Evolutionary conservation across 2,329 filamentous ascomycete genomes (phyloP), one percentile per base, ranked within the genome.

Genomic region (Penicillium sp.): DNA sequence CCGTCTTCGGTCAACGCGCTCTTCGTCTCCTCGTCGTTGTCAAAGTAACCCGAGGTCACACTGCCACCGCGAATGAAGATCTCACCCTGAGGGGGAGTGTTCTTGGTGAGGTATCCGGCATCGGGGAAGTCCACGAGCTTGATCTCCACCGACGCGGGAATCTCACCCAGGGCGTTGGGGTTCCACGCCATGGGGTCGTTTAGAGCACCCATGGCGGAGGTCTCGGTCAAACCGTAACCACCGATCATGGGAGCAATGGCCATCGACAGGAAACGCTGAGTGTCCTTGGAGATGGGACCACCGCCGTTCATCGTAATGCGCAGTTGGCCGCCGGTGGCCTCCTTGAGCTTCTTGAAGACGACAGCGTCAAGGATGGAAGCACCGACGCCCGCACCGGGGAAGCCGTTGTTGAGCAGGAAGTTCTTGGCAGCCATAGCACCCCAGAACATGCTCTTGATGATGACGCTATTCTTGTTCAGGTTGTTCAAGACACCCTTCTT

Each of bases 141-240:
- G 68, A 95, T 78, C 68, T 97, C 92, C 54, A 95, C 74, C 2
- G 82, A 86, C 2, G 84, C 85, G 8, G 91, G 85, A 40, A 92
- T 80, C 46, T 92, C 86, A 27, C 94, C 94, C 50, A 95, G 83
- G 20, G 89, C 82, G 25, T 80, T 75, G 50, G 89, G 81, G 10
- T 88, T 90, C 85, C 89, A 97, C 60, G 92, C 86, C 60, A 94
- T 76, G 0, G 94, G 92, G 63, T 90, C 89, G 72, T 78, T 74
- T 42, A 77, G 60, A 41, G 70, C 71, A 61, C 76, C 76, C 75
- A 79, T 79, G 55, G 89, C 90, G 58, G 86, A 85, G 2, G 94
- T 97, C 76, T 99, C 94, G 1, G 94, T 99, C 60, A 99, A 78
- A 54, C 94, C 94, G 69, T 99, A 99, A 10, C 94, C 94, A 58